Evolutionary conservation across 176 grass and related monocot species (phyloP), one percentile per base, ranked within the genome.

Genomic region (Cocos nucifera): DNA sequence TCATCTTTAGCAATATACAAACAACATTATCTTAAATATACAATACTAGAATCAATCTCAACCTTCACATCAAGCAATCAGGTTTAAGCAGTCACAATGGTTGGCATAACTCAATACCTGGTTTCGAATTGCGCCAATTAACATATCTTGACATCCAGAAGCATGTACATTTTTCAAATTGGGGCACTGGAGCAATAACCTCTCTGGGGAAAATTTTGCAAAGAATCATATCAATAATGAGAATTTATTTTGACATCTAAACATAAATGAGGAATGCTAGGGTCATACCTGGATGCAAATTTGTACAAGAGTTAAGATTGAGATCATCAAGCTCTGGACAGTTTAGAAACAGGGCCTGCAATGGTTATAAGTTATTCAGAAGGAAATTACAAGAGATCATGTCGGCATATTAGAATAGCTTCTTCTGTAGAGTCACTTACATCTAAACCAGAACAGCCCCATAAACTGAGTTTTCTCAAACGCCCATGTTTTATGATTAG

Each of bases 311-410:
- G 60, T 88, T 98, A 16, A 98, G 84, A 72, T 98, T 98, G 27
- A 98, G 87, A 67, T 98, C 93, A 75, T 76, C 59, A 50, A 98
- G 84, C 53, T 88, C 93, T 28, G 87, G 93, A 51, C 93, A 98
- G 28, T 82, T 86, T 63, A 98, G 69, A 58, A 79, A 85, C 24
- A 98, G 56, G 64, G 78, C 84, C 87, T 98, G 51, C 12, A 56
- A 39, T 56, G 0, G 10, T 12, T 44, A 12, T 44, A 44, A 12
- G 6, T 44, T 44, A 14, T 44, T 44, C 35, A 44, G 2, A 10
- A 14, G 35, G 35, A 1, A 44, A 44, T 12, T 6, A 44, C 10
- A 44, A 14, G 32, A 35, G 35, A 44, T 3, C 35, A 44, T 44
- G 10, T 44, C 0, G 14, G 35, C 35, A 44, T 30, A 30, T 30